Conservation (phyloP, 768 basidiomycete species). For the Lentinus tigrinus region DNA sequence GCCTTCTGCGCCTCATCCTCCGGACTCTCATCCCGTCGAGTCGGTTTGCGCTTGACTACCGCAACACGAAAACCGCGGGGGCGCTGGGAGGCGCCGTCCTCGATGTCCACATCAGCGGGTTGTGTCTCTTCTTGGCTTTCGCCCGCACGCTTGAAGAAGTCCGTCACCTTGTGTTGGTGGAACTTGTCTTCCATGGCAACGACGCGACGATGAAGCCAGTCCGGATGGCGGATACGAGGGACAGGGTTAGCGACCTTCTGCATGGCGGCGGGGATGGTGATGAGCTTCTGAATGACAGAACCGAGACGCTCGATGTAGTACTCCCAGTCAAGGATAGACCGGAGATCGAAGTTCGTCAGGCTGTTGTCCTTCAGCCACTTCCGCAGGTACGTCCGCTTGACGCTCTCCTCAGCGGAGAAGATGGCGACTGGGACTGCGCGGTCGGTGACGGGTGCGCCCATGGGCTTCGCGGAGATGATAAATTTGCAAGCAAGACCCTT, state of each 20-base stretch:
- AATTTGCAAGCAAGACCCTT: slow-evolving; percentile 99
- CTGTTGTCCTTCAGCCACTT: slow-evolving; percentile 97
- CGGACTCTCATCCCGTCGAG: slow-evolving; percentile 40
- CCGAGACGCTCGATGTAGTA: slow-evolving; percentile 98
- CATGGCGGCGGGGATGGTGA: slow-evolving; percentile 98
- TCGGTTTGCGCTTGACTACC: slow-evolving; percentile 50
- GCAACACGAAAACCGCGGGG: slow-evolving; percentile 44
- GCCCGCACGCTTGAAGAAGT: slow-evolving; percentile 71
- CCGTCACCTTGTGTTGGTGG: slow-evolving; percentile 96
- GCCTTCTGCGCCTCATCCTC: slow-evolving; percentile 35
- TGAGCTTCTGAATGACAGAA: slow-evolving; percentile 97
- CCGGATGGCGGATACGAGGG: slow-evolving; percentile 92
- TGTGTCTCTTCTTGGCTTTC: slow-evolving; percentile 32
- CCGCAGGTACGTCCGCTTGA: slow-evolving; percentile 87
- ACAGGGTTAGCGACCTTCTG: slow-evolving; percentile 97
- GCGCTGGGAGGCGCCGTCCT: slow-evolving; percentile 19
- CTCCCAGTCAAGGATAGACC: slow-evolving; percentile 94
- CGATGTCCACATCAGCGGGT: slow-evolving; percentile 56
- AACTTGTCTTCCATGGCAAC: slow-evolving; percentile 92
- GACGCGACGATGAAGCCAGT: slow-evolving; percentile 93
- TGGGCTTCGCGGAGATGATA: slow-evolving; percentile 93
- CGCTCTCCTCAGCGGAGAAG: slow-evolving; percentile 90
- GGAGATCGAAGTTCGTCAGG: slow-evolving; percentile 83
- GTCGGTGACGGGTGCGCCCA: slow-evolving; percentile 94
- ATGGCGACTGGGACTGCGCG: slow-evolving; percentile 96